Base-by-base conservation (phyloP, 2,329 filamentous ascomycete genomes). In the Fonsecaea pugnacius region DNA sequence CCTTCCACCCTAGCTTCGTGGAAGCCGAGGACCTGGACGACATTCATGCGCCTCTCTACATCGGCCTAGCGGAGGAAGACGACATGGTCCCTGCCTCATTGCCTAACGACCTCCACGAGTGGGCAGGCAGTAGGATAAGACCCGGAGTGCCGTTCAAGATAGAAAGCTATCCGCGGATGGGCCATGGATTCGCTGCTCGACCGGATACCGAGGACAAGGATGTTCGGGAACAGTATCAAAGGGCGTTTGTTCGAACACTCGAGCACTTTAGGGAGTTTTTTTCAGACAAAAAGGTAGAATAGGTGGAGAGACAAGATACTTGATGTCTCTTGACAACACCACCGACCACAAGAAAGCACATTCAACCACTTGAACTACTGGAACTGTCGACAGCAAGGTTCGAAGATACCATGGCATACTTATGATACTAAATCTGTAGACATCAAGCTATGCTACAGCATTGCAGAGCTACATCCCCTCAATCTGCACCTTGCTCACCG, bases 151-250 rank as follows among this genome's bases (percentile, higher is more conserved):
- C 43, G 7, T 32, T 56, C 24, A 57, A n/a, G 14, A 30, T 57
- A 3, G 60, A 62, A 33, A 62, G 30, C 18, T 64, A 59, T 48
- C 55, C 62, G 4, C 46, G 30, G 12, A 33, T 64, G 55, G 32
- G 36, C 5, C 62, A 64, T 64, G 62, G 62, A n/a, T 64, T 64
- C 48, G 62, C 62, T 14, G 62, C 62, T 3, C 21, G 62, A 35
- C 62, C 62, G 16, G 46, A 64, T n/a, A 43, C 62, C 3, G 24
- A 62, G 24, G 60, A 64, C 38, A n/a, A 16, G 32, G 21, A 14
- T 16, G 27, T 27, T 38, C 33, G 18, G 18, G 18, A 9, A 1
- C 62, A 64, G 27, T 64, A 59, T 30, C 35, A 64, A 18, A 14
- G 5, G 43, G 62, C 62, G 18, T 64, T 64, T 43, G 43, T 10